Base-by-base conservation (phyloP, 371 early-diverging fungal genomes). In the Quaeritorhiza haematococci region DNA sequence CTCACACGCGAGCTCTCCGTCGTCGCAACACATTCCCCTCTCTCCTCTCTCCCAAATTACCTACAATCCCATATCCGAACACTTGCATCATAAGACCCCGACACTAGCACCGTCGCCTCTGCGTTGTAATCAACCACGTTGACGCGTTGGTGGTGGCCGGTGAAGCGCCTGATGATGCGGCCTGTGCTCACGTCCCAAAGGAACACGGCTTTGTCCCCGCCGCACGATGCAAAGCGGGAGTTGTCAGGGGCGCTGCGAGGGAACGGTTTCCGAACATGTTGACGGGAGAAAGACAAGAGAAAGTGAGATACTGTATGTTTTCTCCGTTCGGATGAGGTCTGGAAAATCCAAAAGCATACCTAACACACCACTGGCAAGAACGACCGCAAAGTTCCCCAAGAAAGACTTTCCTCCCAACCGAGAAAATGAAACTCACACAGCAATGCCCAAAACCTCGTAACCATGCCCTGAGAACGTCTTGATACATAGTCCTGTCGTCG, bases 71-170 rank as follows among this genome's bases (percentile, higher is more conserved):
- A 95, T 42, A 91, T 68, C 33, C 89, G 75, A 26, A 96, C 87
- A 0, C 91, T 86, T 3, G 92, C 85, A 70, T 96, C 97, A 64
- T 89, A 93, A 2, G 92, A 92, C 2, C 91, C 91, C 58, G 90
- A 91, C 2, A 82, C 84, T 35, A 93, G 43, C 0, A 94, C 86
- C 3, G 88, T 84, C 2, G 85, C 86, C 3, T 91, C 89, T 1
- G 61, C 70, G 61, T 90, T 93, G 59, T 92, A 90, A 3, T 76
- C 88, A 4, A 93, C 89, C 5, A 85, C 73, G 62, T 94, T 93
- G 6, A 94, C 79, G 33, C 91, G 77, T 77, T 91, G 91, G 60
- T 78, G 73, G 56, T 96, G 97, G 1, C 90, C 93, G 1, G 85
- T 66, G 62, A 85, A 90, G 46, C 87, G 71, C 38, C 89, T 71